Evolutionary conservation across 2,329 filamentous ascomycete species (phyloP).

Genomic region (Fusarium neocosmosporiellum): DNA sequence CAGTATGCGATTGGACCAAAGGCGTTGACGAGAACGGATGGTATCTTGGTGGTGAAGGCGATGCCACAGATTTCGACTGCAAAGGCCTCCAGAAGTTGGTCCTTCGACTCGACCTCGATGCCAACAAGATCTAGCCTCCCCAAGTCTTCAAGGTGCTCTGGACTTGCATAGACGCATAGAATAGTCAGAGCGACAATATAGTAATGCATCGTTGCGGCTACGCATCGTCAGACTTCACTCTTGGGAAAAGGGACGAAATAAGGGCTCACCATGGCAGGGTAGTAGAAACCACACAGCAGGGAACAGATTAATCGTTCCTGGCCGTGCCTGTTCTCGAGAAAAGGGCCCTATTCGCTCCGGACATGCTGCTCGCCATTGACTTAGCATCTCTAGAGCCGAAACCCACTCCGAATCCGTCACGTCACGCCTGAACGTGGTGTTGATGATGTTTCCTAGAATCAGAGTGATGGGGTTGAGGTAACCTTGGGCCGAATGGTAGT

Average conservation of each 20-base stretch:
- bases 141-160: constrained; percentile 8
- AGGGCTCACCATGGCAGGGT: constrained; percentile 55
- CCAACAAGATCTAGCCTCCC: not conserved
- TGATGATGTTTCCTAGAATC: constrained; percentile 57
- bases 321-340: constrained; percentile 16
- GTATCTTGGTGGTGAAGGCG: constrained; percentile 56
- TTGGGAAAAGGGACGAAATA: fast-evolving
- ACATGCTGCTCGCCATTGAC: constrained; percentile 46
- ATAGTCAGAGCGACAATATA: constrained; percentile 52
- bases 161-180: constrained; percentile 36
- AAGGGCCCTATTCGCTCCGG: constrained; percentile 50
- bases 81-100: constrained; percentile 47
- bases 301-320: constrained; percentile 35
- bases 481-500: constrained; percentile 29
- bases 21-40: constrained; percentile 58
- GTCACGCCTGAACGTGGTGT: constrained; percentile 46
- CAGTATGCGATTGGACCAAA: constrained; percentile 62
- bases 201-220: constrained; percentile 58
- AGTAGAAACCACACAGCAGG: constrained; percentile 54
- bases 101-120: not conserved
- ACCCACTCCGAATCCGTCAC: constrained; percentile 33
- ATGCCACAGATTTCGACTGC: constrained; percentile 56
- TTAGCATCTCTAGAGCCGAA: constrained; percentile 35
- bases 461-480: constrained; percentile 55
- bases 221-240: not conserved